phyloP scores from a whole-genome alignment of 352 stramenopile species.

The Globisporangium emineosum region DNA sequence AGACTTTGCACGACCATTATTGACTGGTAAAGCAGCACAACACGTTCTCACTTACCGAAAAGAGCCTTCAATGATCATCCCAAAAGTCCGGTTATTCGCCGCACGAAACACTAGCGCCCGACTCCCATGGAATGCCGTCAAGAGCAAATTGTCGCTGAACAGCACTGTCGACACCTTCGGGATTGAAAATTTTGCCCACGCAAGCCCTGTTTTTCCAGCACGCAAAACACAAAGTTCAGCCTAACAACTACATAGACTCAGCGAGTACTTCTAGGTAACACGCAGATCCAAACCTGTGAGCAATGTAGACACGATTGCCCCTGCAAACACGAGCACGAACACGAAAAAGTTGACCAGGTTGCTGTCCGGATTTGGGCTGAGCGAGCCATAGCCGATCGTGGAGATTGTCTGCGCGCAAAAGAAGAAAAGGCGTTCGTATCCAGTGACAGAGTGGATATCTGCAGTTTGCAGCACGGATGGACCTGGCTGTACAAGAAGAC shows the following conservation, averaged over 20 bases:
- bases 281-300: constrained; percentile 32
- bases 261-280: not conserved
- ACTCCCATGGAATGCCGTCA: constrained; percentile 47
- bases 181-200: constrained; percentile 68
- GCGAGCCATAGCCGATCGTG: constrained; percentile 45
- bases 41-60: constrained; percentile 35
- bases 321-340: constrained; percentile 42
- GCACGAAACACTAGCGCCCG: constrained; percentile 59
- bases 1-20: too few relatives aligned
- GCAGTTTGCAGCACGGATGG: constrained; percentile 8
- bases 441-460: constrained; percentile 13
- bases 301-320: constrained; percentile 42
- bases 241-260: not conserved
- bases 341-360: constrained; percentile 62
- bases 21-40: not conserved
- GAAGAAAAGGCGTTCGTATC: constrained; percentile 45
- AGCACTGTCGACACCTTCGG: constrained; percentile 44
- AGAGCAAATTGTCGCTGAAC: constrained; percentile 46
- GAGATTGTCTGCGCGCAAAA: constrained; percentile 66
- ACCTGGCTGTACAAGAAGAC: constrained; percentile 11
- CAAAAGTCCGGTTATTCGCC: constrained; percentile 52
- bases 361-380: constrained; percentile 43
- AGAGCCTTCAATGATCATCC: constrained; percentile 49
- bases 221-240: not conserved
- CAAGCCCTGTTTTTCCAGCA: constrained; percentile 27